Conservation (phyloP, 1,139 yeast genomes). For the Lodderomyces metapsilosis region DNA sequence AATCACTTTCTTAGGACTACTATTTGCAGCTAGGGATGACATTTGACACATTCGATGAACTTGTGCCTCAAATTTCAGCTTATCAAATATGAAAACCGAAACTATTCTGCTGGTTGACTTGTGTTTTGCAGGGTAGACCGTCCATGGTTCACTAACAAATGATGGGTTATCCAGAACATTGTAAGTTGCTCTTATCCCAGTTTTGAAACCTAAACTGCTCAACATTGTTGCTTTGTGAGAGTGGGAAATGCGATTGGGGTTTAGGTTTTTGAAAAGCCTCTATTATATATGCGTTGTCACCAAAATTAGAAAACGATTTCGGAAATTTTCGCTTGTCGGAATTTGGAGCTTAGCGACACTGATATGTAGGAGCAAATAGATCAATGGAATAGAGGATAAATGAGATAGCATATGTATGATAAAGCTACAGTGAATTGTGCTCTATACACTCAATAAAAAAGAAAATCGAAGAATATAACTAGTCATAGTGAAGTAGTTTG, state of each 20-base stretch:
- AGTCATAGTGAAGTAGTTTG: no score
- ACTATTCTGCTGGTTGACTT: slow-evolving; percentile 57
- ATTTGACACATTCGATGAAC: slow-evolving; percentile 53
- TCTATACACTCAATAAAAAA: no score
- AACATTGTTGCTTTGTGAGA: slow-evolving; percentile 9
- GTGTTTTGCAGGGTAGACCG: slow-evolving; percentile 77
- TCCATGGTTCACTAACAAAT: slow-evolving; percentile 82
- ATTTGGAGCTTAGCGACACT: neutral
- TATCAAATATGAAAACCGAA: slow-evolving; percentile 87
- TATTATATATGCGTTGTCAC: neutral
- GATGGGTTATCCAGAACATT: slow-evolving; percentile 71
- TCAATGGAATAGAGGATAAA: no score
- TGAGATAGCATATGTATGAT: no score
- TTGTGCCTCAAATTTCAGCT: slow-evolving; percentile 65
- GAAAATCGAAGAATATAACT: no score
- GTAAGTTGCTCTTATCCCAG: slow-evolving; percentile 75
- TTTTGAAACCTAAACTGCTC: slow-evolving; percentile 40
- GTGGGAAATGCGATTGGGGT: no score
- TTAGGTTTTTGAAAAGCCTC: neutral
- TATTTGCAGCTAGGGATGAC: slow-evolving; percentile 26
- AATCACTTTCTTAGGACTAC: slow-evolving; percentile 38
- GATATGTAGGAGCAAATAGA: neutral
- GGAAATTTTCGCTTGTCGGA: neutral
- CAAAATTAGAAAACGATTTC: neutral
- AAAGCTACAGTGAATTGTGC: no score